Evolutionary conservation across 1,284 basidiomycete genomes (phyloP), one percentile per base, ranked within the genome.

Genomic region (Sanguinoderma infundibulare): DNA sequence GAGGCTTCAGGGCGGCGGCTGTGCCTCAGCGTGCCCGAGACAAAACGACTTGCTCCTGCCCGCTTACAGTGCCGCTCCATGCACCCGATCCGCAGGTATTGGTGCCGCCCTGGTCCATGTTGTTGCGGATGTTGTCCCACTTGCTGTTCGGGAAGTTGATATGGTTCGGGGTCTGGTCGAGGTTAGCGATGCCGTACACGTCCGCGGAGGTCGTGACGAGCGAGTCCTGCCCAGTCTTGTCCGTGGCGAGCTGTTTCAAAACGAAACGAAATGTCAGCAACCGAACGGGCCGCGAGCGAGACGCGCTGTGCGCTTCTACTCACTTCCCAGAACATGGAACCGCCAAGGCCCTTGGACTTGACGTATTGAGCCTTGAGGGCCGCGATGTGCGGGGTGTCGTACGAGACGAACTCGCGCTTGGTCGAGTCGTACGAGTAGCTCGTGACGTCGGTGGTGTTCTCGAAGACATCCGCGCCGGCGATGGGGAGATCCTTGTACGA

Each of bases 311-410:
- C n/a, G 42, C 12, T 26, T 22, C 17, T 15, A 78, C 79, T 72
- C 71, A 83, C 85, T 71, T 89, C 90, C 91, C 91, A 94, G 77
- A 87, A 94, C 91, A 94, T 92, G 46, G 85, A 84, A 1, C 92
- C 92, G 17, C 83, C 90, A 38, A 94, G 79, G 4, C 84, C 83
- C 22, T 87, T 83, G 28, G 78, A 73, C 53, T 79, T 77, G 67
- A 95, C 87, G 70, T 95, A 97, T 60, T 90, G 79, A 2, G 89
- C 86, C 78, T 98, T 98, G 66, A 85, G 74, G 32, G 76, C 78
- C 39, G 87, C 87, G 65, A 95, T 89, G 63, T 86, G 77, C 2
- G 90, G 90, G 0, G 87, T 89, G 70, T 98, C 95, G 76, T 96
- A 97, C 7, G 88, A 89, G 53, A 96, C 87, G 35, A 86, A 75